Evolutionary conservation across 306 rosid genomes (phyloP), one percentile per base, ranked within the genome.

Genomic region (Quercus mongolica): DNA sequence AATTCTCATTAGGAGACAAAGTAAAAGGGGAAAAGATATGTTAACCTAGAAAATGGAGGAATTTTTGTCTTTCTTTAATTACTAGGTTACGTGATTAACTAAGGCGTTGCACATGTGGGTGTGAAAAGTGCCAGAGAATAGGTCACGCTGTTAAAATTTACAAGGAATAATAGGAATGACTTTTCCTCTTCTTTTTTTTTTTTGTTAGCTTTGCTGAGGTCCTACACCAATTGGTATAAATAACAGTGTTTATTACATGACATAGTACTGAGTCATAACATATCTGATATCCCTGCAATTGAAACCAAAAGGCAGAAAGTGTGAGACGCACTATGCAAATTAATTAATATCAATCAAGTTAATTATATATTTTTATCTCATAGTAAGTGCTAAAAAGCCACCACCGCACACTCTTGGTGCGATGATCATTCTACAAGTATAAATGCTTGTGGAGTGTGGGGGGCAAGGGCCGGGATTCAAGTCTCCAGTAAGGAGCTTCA

Each of bases 141-240:
- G 82, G 44, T 33, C 14, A 68, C 25, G 84, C 75, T 83, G 78
- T 83, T 81, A 86, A 86, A 83, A 69, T 78, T 83, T 74, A 81
- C 69, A 68, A 54, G 76, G 62, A 78, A 75, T 57, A 81, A 84
- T 76, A 75, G 14, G 63, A 62, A 26, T 23, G 69, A 84, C 80
- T 84, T 84, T 84, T 70, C 76, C 83, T 81, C 84, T 87, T 79
- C 31, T 30, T 61, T 31, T 73, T 69, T 68, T n/a, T 17, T 84
- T 87, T 81, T 79, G n/a, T 76, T 81, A 73, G 75, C 76, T 84
- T 81, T 84, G 80, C 46, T 84, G n/a, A 74, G 74, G 56, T 83
- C 79, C 69, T 86, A 83, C 87, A 86, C 85, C 85, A 80, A 80
- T 83, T 71, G 87, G 76, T 71, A 49, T 78, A 58, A 75, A 49